Evolutionary conservation across 305 asterid genomes (phyloP), one percentile per base, ranked within the genome.

Genomic region (Solanum aculeatissimum): DNA sequence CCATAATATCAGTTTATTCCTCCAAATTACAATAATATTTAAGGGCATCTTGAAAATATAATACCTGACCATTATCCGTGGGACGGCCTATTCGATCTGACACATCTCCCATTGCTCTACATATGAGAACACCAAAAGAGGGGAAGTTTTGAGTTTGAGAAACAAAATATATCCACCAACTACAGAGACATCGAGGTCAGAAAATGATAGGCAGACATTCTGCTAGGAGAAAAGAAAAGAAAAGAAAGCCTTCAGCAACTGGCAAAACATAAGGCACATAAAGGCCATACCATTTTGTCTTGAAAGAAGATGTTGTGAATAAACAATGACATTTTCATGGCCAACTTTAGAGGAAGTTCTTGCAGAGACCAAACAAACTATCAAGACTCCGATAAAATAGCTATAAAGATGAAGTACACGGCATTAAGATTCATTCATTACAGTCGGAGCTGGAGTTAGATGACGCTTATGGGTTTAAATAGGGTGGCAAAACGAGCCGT

Each of bases 51-150:
- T 19, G 7, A 8, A 19, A 49, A 83, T 45, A 45, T 18, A 54
- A 54, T 90, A 95, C 94, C 92, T 90, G 89, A 25, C 89, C 90
- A 70, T 85, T 89, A 87, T 89, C 90, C 1, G 91, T 89, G 54
- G 99, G 98, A 81, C 98, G 97, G 43, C 99, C 99, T 85, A 95
- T 95, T 86, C 98, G 94, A 89, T 97, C 99, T n/a, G 99, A 97
- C 78, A 97, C 99, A 92, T 97, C 99, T 43, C 99, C 99, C 98
- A 94, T 95, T 29, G 99, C 98, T 91, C 99, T 97, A 90, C 74
- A 89, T 86, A 84, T 42, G 82, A 65, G 80, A 72, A 80, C 85
- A 86, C 85, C 81, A 89, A 85, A 63, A 77, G 7, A 53, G 40
- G 65, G 82, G 66, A 49, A 51, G 45, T 51, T 51, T 21, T 10